Evolutionary conservation across 148 eudicot genomes (phyloP).

Genomic region (Gaultheria prostrata): DNA sequence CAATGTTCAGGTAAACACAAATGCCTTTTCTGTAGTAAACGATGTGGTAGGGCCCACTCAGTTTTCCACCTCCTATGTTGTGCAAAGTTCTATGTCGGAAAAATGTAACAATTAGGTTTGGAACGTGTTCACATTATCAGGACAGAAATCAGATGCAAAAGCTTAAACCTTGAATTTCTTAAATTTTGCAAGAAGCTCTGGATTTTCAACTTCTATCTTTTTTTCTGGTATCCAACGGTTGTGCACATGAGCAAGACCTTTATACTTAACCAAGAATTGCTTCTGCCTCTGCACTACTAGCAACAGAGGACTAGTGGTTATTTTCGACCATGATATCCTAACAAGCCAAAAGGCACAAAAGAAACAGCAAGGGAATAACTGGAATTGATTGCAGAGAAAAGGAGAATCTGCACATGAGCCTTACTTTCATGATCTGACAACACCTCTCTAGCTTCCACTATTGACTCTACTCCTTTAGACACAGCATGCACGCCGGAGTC

Average conservation of each 20-base stretch:
- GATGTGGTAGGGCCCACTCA: conserved; percentile 28
- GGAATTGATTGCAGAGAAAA: neutral
- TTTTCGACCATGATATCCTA: neutral
- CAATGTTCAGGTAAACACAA: conserved; percentile 20
- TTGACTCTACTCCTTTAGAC: conserved; percentile 28
- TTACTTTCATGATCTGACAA: conserved; percentile 22
- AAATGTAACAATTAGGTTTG: neutral
- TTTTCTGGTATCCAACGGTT: conserved; percentile 29
- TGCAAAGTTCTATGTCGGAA: neutral
- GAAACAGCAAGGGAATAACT: neutral
- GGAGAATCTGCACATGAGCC: conserved; percentile 3
- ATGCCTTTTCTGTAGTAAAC: conserved; percentile 19
- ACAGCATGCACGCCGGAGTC: conserved; percentile 24
- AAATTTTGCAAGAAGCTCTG: conserved; percentile 6
- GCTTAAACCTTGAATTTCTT: conserved; percentile 14
- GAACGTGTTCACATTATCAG: neutral
- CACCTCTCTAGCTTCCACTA: conserved; percentile 22
- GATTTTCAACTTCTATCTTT: conserved; percentile 12
- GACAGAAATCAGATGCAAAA: neutral
- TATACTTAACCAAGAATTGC: conserved; percentile 33
- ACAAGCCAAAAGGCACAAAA: conserved; percentile 4
- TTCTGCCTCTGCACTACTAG: conserved; percentile 20
- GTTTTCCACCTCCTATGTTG: conserved; percentile 16
- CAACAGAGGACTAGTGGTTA: conserved; percentile 1
- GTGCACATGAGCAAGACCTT: conserved; percentile 35